These are phyloP conservation scores for Mucor plumbeus DNA, from an alignment of 371 early-diverging fungal genomes.

Conservation along the genomic window DNA sequence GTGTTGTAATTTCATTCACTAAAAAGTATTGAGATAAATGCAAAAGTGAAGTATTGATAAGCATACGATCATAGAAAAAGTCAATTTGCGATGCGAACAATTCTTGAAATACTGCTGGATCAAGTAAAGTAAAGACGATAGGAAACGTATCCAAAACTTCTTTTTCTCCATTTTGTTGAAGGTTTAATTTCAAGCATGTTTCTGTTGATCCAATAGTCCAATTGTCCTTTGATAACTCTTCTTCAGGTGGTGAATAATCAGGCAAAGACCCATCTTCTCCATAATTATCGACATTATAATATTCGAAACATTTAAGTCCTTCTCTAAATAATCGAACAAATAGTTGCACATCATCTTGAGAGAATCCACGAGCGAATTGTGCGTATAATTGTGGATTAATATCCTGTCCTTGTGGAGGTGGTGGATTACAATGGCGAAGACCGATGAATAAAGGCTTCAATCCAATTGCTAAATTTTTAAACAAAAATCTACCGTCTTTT, in stretches of 20 bases:
- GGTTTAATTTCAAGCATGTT: conserved; percentile 52
- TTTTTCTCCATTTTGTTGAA: conserved; percentile 73
- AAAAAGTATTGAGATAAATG: conserved; percentile 91
- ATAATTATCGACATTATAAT: conserved; percentile 78
- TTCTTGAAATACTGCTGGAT: conserved; percentile 95
- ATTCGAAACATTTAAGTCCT: conserved; percentile 88
- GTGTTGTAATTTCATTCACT: conserved; percentile 77
- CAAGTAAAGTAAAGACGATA: conserved; percentile 83
- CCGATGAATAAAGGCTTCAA: conserved; percentile 82
- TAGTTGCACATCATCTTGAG: conserved; percentile 73
- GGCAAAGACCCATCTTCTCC: conserved; percentile 57
- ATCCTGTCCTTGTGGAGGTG: conserved; percentile 50
- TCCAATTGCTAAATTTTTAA: conserved; percentile 87
- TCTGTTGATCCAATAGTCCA: conserved; percentile 41
- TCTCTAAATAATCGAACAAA: conserved; percentile 80
- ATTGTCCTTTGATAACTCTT: conserved; percentile 30
- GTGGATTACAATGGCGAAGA: conserved; percentile 76
- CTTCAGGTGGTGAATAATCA: conserved; percentile 26
- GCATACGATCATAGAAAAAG: conserved; percentile 83
- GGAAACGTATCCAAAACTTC: conserved; percentile 94
- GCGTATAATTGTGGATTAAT: conserved; percentile 38
- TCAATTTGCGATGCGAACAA: conserved; percentile 89
- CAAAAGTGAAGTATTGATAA: conserved; percentile 81
- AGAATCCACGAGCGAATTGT: conserved; percentile 67
- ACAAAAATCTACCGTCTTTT: conserved; percentile 79